Percentiles rank a stretch among this genome's conserved stretches.
Conservation (phyloP, 768 basidiomycete species). For the Tricholoma bakamatsutake region DNA sequence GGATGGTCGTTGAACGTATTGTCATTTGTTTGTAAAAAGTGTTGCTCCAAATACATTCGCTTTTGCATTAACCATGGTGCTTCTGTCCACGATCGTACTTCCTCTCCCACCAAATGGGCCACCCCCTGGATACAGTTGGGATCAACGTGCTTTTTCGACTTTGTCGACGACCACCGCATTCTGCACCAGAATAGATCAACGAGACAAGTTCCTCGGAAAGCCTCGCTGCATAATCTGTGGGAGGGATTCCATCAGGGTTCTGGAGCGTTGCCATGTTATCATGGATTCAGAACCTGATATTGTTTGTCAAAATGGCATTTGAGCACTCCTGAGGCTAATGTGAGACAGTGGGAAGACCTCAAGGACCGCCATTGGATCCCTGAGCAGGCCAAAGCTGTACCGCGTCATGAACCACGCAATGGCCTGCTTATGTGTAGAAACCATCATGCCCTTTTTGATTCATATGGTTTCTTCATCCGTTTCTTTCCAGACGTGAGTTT, state of each 20-base stretch:
- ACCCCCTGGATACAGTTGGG: no score
- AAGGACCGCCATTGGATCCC: no score
- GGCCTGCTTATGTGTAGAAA: background rate
- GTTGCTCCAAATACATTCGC: no score
- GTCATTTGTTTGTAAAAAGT: no score
- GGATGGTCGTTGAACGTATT: no score
- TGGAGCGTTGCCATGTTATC: background rate
- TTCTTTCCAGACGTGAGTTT: conserved; percentile 21
- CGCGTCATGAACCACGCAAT: background rate
- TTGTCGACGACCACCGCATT: background rate
- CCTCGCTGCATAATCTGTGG: background rate
- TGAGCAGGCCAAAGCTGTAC: background rate
- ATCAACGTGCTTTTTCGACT: no score
- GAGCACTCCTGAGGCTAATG: background rate
- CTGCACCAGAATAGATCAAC: background rate
- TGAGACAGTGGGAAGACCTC: background rate
- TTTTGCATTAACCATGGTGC: no score
- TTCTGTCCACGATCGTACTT: no score
- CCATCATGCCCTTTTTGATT: conserved; percentile 11
- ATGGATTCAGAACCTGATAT: background rate
- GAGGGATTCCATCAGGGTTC: background rate
- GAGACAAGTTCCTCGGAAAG: background rate
- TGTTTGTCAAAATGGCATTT: background rate
- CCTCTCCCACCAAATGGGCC: no score
- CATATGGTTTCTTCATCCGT: conserved; percentile 19